Percentiles rank a stretch among this genome's conserved stretches.
These are phyloP conservation scores for Botryotinia calthae DNA, from an alignment of 2,329 filamentous ascomycete genomes.

Conservation along the genomic window DNA sequence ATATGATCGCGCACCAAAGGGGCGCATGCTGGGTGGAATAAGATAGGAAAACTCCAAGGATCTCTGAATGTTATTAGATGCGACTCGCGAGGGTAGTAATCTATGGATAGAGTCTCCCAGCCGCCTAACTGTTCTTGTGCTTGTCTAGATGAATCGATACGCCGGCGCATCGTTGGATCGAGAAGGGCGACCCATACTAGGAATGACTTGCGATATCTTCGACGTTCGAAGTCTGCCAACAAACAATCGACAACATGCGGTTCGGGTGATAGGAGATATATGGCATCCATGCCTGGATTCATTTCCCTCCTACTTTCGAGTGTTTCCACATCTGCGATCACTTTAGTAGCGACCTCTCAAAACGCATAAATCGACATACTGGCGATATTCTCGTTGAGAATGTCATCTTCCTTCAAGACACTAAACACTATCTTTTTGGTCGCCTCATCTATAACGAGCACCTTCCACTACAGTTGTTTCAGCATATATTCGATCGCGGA, in stretches of 20 bases:
- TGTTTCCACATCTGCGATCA: slow-evolving; percentile 75
- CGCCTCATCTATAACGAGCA: slow-evolving; percentile 81
- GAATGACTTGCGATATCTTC: slow-evolving; percentile 74
- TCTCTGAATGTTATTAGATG: slow-evolving; percentile 89
- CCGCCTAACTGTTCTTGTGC: slow-evolving; percentile 73
- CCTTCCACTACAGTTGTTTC: slow-evolving; percentile 74
- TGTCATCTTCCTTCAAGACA: slow-evolving; percentile 91
- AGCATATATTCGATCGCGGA: slow-evolving; percentile 19
- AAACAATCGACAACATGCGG: slow-evolving; percentile 90
- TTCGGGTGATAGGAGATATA: slow-evolving; percentile 86
- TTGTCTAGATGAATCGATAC: slow-evolving; percentile 68
- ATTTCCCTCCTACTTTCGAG: slow-evolving; percentile 82
- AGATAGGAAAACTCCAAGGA: slow-evolving; percentile 89
- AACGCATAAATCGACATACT: slow-evolving; percentile 53
- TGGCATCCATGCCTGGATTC: slow-evolving; percentile 88
- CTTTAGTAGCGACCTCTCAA: slow-evolving; percentile 21
- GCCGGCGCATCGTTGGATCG: slow-evolving; percentile 65
- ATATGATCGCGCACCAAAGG: slow-evolving; percentile 78
- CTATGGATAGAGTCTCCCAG: slow-evolving; percentile 79
- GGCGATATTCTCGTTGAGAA: slow-evolving; percentile 93
- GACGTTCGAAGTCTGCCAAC: slow-evolving; percentile 84
- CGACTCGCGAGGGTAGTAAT: slow-evolving; percentile 88
- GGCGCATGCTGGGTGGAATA: slow-evolving; percentile 91
- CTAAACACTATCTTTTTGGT: slow-evolving; percentile 87
- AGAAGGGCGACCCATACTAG: slow-evolving; percentile 83